A percentile compares a stretch with the other conserved stretches of the same genome.
Evolutionary conservation across 768 basidiomycete species (phyloP).

Genomic region (Rhizopogon rudus): DNA sequence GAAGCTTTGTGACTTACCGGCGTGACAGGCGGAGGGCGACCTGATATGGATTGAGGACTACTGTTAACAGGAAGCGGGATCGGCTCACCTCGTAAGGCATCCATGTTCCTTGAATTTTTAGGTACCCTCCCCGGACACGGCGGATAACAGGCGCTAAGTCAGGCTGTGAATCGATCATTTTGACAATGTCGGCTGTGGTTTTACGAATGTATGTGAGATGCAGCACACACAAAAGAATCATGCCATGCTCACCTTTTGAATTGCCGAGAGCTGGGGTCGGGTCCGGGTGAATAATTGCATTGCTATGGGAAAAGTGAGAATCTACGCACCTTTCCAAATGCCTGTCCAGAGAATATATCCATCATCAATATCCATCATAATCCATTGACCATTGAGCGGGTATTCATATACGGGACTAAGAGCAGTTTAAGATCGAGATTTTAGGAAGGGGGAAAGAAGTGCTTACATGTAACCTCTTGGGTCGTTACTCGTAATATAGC

Average conservation of each 20-base stretch:
- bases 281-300: slow-evolving; percentile 7
- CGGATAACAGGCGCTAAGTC: slow-evolving; percentile 80
- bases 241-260: slow-evolving; percentile 62
- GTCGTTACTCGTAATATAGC: slow-evolving; percentile 89
- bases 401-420: slow-evolving; percentile 82
- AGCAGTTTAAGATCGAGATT: slow-evolving; percentile 1
- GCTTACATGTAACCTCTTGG: slow-evolving; percentile 84
- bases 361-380: slow-evolving; percentile 95
- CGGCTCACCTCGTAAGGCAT: slow-evolving; percentile 79
- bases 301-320: background rate
- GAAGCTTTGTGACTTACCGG: slow-evolving; percentile 45
- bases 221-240: slow-evolving; percentile 8
- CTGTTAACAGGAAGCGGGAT: slow-evolving; percentile 4
- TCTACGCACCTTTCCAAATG: slow-evolving; percentile 80
- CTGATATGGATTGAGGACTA: slow-evolving; percentile 31
- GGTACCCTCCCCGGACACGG: slow-evolving; percentile 80
- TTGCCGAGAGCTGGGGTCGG: slow-evolving; percentile 64
- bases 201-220: slow-evolving; percentile 9
- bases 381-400: slow-evolving; percentile 85
- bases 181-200: slow-evolving; percentile 77
- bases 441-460: background rate
- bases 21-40: slow-evolving; percentile 76
- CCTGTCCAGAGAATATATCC: slow-evolving; percentile 92
- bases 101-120: slow-evolving; percentile 94
- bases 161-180: slow-evolving; percentile 89